Evolutionary conservation across 495 filamentous ascomycete genomes (phyloP), one percentile per base, ranked within the genome.

Genomic region (Geoglossum glabrum): DNA sequence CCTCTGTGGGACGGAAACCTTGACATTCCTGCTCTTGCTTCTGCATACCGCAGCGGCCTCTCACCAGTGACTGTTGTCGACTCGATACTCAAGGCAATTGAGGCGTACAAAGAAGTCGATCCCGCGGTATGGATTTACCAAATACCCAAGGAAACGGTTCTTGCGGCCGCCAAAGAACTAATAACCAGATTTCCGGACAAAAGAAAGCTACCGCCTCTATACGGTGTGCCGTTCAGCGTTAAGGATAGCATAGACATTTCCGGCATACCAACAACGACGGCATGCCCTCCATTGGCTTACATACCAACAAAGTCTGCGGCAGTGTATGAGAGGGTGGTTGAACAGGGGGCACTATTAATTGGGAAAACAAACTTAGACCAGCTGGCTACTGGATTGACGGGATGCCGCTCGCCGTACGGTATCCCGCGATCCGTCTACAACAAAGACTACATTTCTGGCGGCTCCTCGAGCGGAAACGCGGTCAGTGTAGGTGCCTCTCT

Each of bases 331-430:
- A 65, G 40, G 31, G 31, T 71, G 51, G 62, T 70, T 60, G 67
- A 61, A 6, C 64, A 68, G 46, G 82, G 82, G 2, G 82, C 76
- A 0, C 64, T 85, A 36, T 76, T 80, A 49, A 71, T 85, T 54
- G 82, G 82, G 25, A 85, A 85, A 63, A 73, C 75, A 8, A 84
- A 85, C 61, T 72, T 85, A 27, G 82, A 85, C 65, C 81, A 84
- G 65, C 70, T 84, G 8, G 82, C 80, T 17, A 85, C 81, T 0
- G 82, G 82, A 11, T 67, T 81, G 3, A 74, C 70, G 25, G 69
- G 74, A n/a, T 76, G 77, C 52, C 78, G 82, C 7, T 82, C 78
- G 10, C 81, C 81, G 0, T 83, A 79, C 59, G 82, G 82, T 0
- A 71, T 69, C 31, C 72, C 74, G 1, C 68, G 70, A 36, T 76